phyloP scores from a whole-genome alignment of 371 early-diverging fungal genomes.

The Nematocida displodere region DNA sequence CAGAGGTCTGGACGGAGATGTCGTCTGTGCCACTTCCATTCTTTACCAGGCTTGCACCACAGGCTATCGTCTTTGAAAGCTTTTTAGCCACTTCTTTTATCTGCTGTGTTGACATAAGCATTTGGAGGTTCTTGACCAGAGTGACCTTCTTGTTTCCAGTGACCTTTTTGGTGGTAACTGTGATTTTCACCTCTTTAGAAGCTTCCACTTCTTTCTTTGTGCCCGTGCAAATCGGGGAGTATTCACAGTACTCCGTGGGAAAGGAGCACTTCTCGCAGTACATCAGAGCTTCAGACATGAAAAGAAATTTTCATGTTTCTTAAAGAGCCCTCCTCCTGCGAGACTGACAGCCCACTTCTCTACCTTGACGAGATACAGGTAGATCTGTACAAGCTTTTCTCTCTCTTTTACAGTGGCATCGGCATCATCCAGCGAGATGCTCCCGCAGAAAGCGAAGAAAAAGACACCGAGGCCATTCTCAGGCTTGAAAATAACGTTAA shows the following conservation, averaged over 20 bases:
- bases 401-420: constrained; percentile 45
- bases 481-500: constrained; percentile 21
- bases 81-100: constrained; percentile 43
- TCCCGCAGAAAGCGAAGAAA: not conserved
- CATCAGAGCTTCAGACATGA: not conserved
- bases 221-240: constrained; percentile 21
- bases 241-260: constrained; percentile 50
- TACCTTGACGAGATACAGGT: constrained; percentile 31
- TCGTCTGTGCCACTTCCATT: constrained; percentile 41
- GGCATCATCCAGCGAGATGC: constrained; percentile 50
- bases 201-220: constrained; percentile 3
- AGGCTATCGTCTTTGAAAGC: constrained; percentile 47
- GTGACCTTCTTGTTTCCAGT: constrained; percentile 52
- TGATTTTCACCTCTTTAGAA: constrained; percentile 18
- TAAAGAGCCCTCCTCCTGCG: not conserved
- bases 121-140: constrained; percentile 38
- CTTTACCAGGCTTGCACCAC: constrained; percentile 45
- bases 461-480: not conserved
- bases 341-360: constrained; percentile 7
- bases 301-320: constrained; percentile 3
- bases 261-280: constrained; percentile 51
- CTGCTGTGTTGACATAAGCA: not conserved
- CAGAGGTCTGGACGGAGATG: constrained; percentile 37
- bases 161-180: constrained; percentile 41
- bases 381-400: constrained; percentile 32